Conservation (phyloP, 2,329 filamentous ascomycete genomes). For the Exserohilum rostratum region DNA sequence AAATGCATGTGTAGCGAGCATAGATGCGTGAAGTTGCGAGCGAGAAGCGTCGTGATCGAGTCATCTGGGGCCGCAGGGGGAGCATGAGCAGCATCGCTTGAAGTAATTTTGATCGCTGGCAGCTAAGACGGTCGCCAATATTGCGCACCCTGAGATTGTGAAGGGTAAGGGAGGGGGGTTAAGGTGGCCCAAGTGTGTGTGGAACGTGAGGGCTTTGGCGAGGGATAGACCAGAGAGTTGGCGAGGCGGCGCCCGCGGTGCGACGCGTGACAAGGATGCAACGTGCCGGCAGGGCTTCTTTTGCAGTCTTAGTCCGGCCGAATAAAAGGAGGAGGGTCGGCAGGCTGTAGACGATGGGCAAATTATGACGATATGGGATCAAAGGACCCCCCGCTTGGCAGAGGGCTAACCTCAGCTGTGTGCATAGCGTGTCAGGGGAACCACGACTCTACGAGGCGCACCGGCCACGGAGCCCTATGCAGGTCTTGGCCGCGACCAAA, state of each 20-base stretch:
- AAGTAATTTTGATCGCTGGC: conserved; percentile 15
- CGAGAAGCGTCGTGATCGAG: conserved; percentile 20
- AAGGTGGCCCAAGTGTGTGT: too few relatives aligned
- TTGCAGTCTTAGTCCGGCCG: conserved; percentile 24
- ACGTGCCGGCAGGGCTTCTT: conserved; percentile 13
- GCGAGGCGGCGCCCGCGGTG: conserved; percentile 8
- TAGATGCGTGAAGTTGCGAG: too few relatives aligned
- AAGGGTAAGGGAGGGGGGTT: neutral
- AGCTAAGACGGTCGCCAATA: neutral
- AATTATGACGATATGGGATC: conserved; percentile 38
- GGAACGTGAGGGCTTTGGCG: neutral
- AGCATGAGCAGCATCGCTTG: conserved; percentile 23
- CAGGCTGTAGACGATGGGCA: conserved; percentile 24
- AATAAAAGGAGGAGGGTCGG: conserved; percentile 34
- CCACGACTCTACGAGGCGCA: conserved; percentile 26
- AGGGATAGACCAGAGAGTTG: neutral
- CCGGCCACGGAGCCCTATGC: conserved; percentile 36
- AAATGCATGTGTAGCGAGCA: too few relatives aligned
- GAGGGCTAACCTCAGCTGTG: conserved; percentile 13
- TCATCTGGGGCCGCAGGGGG: conserved; percentile 34
- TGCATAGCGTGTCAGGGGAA: conserved; percentile 23
- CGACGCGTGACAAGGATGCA: conserved; percentile 20
- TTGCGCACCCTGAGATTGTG: neutral
- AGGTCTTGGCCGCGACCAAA: conserved; percentile 36
- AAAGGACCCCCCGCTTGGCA: conserved; percentile 21